Evolutionary conservation across 2,329 filamentous ascomycete species (phyloP), one percentile per base, ranked within the genome.

Genomic region (Sarocladium strictum): DNA sequence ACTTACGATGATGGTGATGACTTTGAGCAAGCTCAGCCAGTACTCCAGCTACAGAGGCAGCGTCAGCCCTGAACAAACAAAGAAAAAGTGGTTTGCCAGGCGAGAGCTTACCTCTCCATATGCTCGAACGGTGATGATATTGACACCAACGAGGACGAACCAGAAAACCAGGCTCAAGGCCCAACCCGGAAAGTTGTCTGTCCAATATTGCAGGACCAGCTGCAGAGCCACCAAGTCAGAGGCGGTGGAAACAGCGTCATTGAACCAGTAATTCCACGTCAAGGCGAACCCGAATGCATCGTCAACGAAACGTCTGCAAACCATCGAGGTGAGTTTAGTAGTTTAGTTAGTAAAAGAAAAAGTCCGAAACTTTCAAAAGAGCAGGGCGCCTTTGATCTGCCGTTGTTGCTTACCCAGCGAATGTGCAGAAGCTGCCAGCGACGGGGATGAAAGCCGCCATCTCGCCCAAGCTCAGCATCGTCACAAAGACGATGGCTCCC

Each of bases 151-250:
- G 33, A 85, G 65, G 2, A 83, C 65, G 5, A 77, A 70, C 71
- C 81, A 78, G 59, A 86, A 83, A 29, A 86, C 83, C 53, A 86
- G 62, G 60, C 80, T 83, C 43, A 86, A 69, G 0, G 77, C 84
- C 76, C 81, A 85, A 1, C 82, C 81, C 0, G 84, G 83, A 53
- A 87, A 82, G 56, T 77, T 75, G 43, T 80, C 75, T n/a, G 33
- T 79, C 83, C 83, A 86, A 63, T 83, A 86, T 49, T 82, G 67
- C 53, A 85, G 66, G 1, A 86, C 62, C 2, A 86, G 67, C 76
- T 71, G 69, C 24, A 71, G 57, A 1, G 69, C 69, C 19, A 85
- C 79, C 24, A 86, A 67, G 67, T 87, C 83, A 0, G 81, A 72
- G 0, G 83, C 83, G 1, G 67, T 70, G 0, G 69, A 71, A 0